phyloP scores from a whole-genome alignment of 495 filamentous ascomycete species.

The Gamarada debralockiae region DNA sequence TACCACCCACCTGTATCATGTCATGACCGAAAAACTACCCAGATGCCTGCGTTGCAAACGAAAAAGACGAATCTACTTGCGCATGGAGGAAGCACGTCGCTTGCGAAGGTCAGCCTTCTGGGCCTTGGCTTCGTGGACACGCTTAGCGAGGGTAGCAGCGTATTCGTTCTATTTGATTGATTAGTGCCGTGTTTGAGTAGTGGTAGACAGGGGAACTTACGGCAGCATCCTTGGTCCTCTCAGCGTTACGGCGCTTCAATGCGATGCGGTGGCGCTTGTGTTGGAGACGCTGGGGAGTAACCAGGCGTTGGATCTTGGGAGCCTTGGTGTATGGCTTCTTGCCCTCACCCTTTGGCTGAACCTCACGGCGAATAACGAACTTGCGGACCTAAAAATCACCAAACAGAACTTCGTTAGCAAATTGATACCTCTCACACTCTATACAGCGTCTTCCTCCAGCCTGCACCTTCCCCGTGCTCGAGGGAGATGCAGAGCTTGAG shows the following conservation, averaged over 20 bases:
- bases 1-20: neutral
- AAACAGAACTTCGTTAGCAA: conserved; percentile 24
- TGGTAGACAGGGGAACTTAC: conserved; percentile 55
- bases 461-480: neutral
- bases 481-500: conserved; percentile 8
- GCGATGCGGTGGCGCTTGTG: conserved; percentile 97
- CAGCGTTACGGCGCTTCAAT: conserved; percentile 93
- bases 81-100: conserved; percentile 91
- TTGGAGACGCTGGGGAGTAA: conserved; percentile 99
- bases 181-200: conserved; percentile 32
- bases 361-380: conserved; percentile 98
- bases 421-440: conserved; percentile 26
- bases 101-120: conserved; percentile 90
- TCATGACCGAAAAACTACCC: conserved; percentile 9
- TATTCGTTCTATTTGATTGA: conserved; percentile 71
- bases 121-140: conserved; percentile 89
- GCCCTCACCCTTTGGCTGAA: conserved; percentile 91
- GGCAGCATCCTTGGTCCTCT: conserved; percentile 95
- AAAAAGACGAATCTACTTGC: conserved; percentile 21
- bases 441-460: conserved; percentile 1
- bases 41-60: neutral
- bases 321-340: conserved; percentile 99
- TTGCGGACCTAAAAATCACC: conserved; percentile 68
- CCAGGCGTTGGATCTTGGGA: conserved; percentile 96
- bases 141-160: conserved; percentile 86